phyloP scores from a whole-genome alignment of 768 basidiomycete species.

The Boletellus ananas region DNA sequence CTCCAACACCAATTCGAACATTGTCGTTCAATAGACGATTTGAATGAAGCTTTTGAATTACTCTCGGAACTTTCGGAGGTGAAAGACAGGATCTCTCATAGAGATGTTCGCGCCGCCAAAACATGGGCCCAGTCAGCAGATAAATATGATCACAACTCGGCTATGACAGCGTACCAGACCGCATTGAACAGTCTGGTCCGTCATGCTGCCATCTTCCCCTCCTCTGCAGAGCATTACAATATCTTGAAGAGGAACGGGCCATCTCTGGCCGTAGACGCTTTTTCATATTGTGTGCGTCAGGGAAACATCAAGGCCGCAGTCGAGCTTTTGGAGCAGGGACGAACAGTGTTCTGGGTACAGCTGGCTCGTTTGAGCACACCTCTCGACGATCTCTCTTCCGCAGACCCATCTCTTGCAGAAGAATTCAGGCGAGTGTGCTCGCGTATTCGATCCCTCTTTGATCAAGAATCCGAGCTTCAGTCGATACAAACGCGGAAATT shows the following conservation, averaged over 20 bases:
- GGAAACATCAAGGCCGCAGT: background rate
- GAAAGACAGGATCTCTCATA: background rate
- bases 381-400: background rate
- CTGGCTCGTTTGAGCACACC: background rate
- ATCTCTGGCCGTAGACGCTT: background rate
- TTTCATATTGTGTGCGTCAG: background rate
- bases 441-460: background rate
- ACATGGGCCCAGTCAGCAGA: background rate
- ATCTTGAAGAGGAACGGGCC: background rate
- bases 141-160: background rate
- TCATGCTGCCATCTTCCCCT: background rate
- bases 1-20: constrained; percentile 12
- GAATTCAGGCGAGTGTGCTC: background rate
- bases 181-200: background rate
- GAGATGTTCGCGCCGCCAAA: background rate
- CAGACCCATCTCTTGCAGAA: background rate
- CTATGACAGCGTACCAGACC: background rate
- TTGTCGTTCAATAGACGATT: constrained; percentile 2
- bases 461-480: background rate
- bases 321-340: background rate
- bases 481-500: background rate
- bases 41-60: constrained; percentile 3
- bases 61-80: background rate
- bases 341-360: background rate
- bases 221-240: background rate